A percentile compares a stretch with the other conserved stretches of the same genome.
These are phyloP conservation scores for Solanum pinnatisectum DNA, from an alignment of 257 asterid genomes.

Conservation along the genomic window DNA sequence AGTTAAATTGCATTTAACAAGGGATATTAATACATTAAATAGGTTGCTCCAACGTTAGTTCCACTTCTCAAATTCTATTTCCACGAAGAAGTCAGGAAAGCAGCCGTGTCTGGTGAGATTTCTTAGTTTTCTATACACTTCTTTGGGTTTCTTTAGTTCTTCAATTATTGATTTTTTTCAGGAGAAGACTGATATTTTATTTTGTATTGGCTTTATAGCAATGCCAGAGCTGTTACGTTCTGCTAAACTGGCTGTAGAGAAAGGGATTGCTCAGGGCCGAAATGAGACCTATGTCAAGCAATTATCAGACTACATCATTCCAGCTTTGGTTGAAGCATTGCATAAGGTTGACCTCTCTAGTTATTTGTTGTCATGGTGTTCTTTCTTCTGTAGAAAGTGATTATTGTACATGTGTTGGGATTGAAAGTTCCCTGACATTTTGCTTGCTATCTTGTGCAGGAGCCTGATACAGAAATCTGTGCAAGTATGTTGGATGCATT, in stretches of 20 bases:
- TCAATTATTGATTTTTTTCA: background rate
- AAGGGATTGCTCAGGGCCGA: conserved; percentile 89
- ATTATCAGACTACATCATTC: conserved; percentile 62
- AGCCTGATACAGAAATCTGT: conserved; percentile 93
- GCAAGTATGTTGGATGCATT: conserved; percentile 84
- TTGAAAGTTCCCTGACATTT: conserved; percentile 8
- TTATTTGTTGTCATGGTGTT: background rate
- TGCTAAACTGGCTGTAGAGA: conserved; percentile 91
- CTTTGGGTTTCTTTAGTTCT: background rate
- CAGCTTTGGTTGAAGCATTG: conserved; percentile 81
- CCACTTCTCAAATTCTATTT: conserved; percentile 90
- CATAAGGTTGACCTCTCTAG: conserved; percentile 47
- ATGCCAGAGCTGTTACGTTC: conserved; percentile 96
- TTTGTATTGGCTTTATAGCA: conserved; percentile 36
- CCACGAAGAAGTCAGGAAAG: conserved; percentile 98
- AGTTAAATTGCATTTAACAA: background rate
- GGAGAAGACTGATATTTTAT: background rate
- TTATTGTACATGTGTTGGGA: background rate
- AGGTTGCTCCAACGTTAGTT: conserved; percentile 96
- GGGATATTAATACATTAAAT: conserved; percentile 5
- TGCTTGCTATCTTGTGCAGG: conserved; percentile 39
- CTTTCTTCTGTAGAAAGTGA: background rate
- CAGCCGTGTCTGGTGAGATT: conserved; percentile 85
- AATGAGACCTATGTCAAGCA: conserved; percentile 73
- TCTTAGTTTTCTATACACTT: background rate